Evolutionary conservation across 352 stramenopile genomes (phyloP), one percentile per base, ranked within the genome.

Genomic region (Phytophthora foliorum): DNA sequence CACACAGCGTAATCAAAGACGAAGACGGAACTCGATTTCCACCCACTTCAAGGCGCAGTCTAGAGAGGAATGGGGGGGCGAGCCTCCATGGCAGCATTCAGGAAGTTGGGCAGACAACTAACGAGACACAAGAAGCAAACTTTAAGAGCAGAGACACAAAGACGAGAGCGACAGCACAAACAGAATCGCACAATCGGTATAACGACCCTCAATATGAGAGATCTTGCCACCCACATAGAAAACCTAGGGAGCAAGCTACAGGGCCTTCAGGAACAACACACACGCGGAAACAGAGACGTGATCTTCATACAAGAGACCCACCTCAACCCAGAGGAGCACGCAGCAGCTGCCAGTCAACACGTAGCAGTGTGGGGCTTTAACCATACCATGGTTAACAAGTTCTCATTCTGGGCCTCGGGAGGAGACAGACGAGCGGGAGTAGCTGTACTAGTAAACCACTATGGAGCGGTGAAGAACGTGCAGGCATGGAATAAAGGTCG

Each of bases 221-320:
- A 48, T 0, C 13, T 66, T 14, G 49, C 58, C 2, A 48, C 38
- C 0, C 24, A 54, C 11, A 16, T 59, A 16, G 4, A 19, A 2
- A n/a, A 58, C 5, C 31, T 38, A 21, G 25, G 58, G 14, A 16
- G 3, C 0, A 24, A 48, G 4, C 21, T 54, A 21, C 58, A 59
- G 5, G 48, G 58, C 11, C 9, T 66, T 1, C 54, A 54, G 21
- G 49, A 66, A 14, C 24, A 39, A 19, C 46, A 57, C 17, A 17
- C 38, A 7, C 17, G 58, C 32, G 58, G 58, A 2, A 21, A 50
- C 3, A 3, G 36, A 17, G 58, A 53, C 11, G 19, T 59, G 0
- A 13, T 59, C 4, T 66, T 59, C 13, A n/a, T 66, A 11, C 38
- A 66, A 17, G 58, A 66, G 16, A 66, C 38, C 29, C 49, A 58